A percentile compares a stretch with the other conserved stretches of the same genome.
Conservation (phyloP, 176 grass and related monocot genomes). For the Dactylis glomerata region DNA sequence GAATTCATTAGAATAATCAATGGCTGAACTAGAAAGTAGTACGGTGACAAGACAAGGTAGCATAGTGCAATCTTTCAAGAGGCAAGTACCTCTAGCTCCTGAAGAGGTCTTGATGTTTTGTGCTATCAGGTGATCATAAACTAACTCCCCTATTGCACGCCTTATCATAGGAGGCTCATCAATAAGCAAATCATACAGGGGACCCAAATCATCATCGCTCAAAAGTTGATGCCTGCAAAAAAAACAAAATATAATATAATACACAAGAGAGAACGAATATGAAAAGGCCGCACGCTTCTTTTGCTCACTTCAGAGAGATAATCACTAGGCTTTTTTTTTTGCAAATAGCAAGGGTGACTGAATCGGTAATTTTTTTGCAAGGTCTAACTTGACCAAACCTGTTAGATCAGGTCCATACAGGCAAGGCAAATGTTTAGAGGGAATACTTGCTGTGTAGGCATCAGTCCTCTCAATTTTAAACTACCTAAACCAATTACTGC, state of each 20-base stretch:
- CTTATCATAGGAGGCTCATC: slow-evolving; percentile 97
- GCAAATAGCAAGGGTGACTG: slow-evolving; percentile 9
- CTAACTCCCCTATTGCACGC: slow-evolving; percentile 96
- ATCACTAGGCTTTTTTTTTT: neutral
- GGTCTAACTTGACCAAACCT: neutral
- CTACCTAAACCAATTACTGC: neutral
- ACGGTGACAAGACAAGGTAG: slow-evolving; percentile 7
- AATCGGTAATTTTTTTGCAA: neutral
- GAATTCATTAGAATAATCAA: slow-evolving; percentile 20
- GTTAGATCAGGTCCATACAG: neutral
- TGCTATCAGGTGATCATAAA: slow-evolving; percentile 95
- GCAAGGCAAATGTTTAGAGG: neutral
- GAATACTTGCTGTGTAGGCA: neutral
- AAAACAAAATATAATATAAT: neutral
- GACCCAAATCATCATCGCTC: slow-evolving; percentile 92
- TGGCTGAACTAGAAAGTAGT: slow-evolving; percentile 24
- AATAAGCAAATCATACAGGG: slow-evolving; percentile 97
- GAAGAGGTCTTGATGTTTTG: slow-evolving; percentile 91
- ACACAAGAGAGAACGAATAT: neutral
- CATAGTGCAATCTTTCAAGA: slow-evolving; percentile 8
- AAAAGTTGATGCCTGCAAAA: slow-evolving; percentile 93
- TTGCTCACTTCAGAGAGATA: neutral
- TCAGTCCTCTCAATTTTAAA: neutral
- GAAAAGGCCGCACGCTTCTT: neutral
- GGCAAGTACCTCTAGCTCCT: slow-evolving; percentile 50